Evolutionary conservation across 2,329 filamentous ascomycete genomes (phyloP), one percentile per base, ranked within the genome.

Genomic region (Pseudogymnoascus sp.): DNA sequence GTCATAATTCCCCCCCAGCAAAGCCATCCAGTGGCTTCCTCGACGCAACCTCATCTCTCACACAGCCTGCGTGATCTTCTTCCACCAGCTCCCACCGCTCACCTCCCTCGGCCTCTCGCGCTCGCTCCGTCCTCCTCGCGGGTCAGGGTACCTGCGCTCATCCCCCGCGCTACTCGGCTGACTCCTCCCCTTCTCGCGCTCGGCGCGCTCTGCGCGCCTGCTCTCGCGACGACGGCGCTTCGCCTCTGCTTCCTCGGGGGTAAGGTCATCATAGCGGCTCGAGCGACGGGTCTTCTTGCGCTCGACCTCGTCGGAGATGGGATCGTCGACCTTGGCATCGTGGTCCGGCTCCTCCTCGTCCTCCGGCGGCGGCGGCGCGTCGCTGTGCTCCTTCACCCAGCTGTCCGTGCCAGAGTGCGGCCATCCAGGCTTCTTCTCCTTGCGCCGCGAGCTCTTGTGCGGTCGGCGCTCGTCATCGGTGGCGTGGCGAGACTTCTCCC

Each of bases 311-410:
- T 70, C 70, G 7, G 64, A 67, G 60, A 62, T 45, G 2, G 62
- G 65, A 39, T 69, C 69, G 23, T 71, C 69, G 25, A 60, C 38
- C 16, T 38, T 60, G 9, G 12, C 62, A 3, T 61, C 62, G 58
- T 64, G 62, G 33, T 64, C 62, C n/a, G 61, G 63, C 25, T 58
- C 66, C n/a, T 64, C 65, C 14, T 64, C 65, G 42, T 68, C 68
- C 0, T 79, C 77, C 0, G 82, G 83, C 1, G 84, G 84, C 2
- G 84, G 83, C 1, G 82, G 82, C 2, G 83, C 84, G 67, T 86
- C 84, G 2, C 81, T 83, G 67, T 85, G 80, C 11, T 87, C 84
- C 72, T 86, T 86, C 4, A 87, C 84, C 85, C 85, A 87, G 0
- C 83, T 86, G 7, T 82, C 84, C 0, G 84, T 87, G 25, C 84